These are phyloP conservation scores for Trypanosoma conorhini DNA, from an alignment of 208 protist species.

Conservation along the genomic window DNA sequence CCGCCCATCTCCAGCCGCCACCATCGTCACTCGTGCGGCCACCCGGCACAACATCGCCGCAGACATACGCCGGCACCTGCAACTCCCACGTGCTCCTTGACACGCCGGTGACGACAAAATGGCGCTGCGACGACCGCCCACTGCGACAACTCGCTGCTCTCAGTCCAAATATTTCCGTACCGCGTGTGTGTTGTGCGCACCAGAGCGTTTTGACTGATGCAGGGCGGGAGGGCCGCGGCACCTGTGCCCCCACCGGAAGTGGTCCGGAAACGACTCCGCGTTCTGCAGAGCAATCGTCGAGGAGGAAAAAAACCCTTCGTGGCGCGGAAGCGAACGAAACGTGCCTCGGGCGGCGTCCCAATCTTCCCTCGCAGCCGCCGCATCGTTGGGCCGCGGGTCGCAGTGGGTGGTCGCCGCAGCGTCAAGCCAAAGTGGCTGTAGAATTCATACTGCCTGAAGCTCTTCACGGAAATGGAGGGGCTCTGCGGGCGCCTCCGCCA, in stretches of 20 bases:
- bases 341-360: slow-evolving; percentile 33
- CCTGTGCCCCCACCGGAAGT: not conserved
- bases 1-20: slow-evolving; percentile 13
- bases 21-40: not conserved
- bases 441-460: slow-evolving; percentile 36
- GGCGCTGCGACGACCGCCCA: slow-evolving; percentile 27
- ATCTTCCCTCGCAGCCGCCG: slow-evolving; percentile 32
- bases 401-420: slow-evolving; percentile 29
- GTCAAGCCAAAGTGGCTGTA: slow-evolving; percentile 42
- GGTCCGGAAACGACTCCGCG: not conserved
- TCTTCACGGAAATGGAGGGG: not conserved
- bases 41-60: slow-evolving; percentile 40
- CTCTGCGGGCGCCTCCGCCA: slow-evolving; percentile 31
- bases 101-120: slow-evolving; percentile 47
- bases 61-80: slow-evolving; percentile 30
- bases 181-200: not conserved
- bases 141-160: slow-evolving; percentile 40
- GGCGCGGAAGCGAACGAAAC: slow-evolving; percentile 50
- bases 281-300: slow-evolving; percentile 26
- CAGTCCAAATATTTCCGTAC: slow-evolving; percentile 34
- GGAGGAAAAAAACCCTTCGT: slow-evolving; percentile 40
- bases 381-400: slow-evolving; percentile 1
- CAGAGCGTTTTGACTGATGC: not conserved
- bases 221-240: not conserved
- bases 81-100: slow-evolving; percentile 47